phyloP scores from a whole-genome alignment of 257 asterid species.

The Lantana camara region DNA sequence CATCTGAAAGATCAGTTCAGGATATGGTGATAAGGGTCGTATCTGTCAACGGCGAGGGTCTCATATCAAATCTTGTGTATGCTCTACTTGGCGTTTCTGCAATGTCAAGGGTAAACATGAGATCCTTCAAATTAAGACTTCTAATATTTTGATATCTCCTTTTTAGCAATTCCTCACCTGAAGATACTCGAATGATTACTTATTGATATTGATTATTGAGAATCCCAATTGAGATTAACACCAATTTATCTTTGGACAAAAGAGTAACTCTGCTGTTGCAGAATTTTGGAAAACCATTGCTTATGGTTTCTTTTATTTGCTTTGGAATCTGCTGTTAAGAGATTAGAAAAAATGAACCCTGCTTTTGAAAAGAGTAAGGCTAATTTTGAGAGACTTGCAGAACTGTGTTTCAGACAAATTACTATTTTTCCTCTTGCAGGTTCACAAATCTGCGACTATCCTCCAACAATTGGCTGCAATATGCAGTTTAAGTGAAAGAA shows the following conservation, averaged over 20 bases:
- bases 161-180: slow-evolving; percentile 5
- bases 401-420: slow-evolving; percentile 1
- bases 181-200: slow-evolving; percentile 19
- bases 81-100: slow-evolving; percentile 95
- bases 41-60: slow-evolving; percentile 75
- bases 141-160: slow-evolving; percentile 11
- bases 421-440: slow-evolving; percentile 45
- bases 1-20: slow-evolving; percentile 56
- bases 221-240: not conserved
- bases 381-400: not conserved
- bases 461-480: slow-evolving; percentile 78
- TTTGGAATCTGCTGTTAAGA: slow-evolving; percentile 7
- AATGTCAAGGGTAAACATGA: slow-evolving; percentile 79
- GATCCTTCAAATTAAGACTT: slow-evolving; percentile 33
- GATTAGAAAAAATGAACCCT: not conserved
- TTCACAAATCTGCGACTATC: slow-evolving; percentile 75
- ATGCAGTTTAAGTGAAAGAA: slow-evolving; percentile 77
- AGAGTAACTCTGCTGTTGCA: not conserved
- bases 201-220: slow-evolving; percentile 4
- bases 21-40: slow-evolving; percentile 71
- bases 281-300: not conserved
- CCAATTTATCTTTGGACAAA: not conserved
- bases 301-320: not conserved
- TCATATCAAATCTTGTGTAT: slow-evolving; percentile 76
- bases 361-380: slow-evolving; percentile 6